Percentiles rank a stretch among this genome's conserved stretches.
Evolutionary conservation across 305 asterid species (phyloP).

Genomic region (Solanum chacoense): DNA sequence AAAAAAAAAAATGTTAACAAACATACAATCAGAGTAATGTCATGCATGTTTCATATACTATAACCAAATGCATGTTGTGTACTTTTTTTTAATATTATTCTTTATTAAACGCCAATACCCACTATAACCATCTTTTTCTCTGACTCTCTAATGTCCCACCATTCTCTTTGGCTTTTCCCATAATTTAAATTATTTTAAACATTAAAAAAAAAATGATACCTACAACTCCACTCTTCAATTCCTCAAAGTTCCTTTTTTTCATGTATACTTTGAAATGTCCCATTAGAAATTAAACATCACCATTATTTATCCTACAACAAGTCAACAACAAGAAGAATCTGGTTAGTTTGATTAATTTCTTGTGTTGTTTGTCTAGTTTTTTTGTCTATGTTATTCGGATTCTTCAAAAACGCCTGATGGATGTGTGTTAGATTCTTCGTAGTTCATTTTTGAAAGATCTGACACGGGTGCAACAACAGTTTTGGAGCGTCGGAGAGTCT

Average conservation of each 20-base stretch:
- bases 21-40: background rate
- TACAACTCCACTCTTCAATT: background rate
- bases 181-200: conserved; percentile 18
- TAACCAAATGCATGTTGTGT: background rate
- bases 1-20: background rate
- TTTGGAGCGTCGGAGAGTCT: background rate
- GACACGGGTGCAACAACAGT: background rate
- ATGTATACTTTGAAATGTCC: background rate
- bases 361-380: background rate
- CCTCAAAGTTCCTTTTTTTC: background rate
- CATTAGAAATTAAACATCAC: background rate
- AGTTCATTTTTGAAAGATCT: background rate
- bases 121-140: conserved; percentile 7
- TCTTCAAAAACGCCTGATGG: background rate
- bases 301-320: background rate
- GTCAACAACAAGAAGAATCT: background rate
- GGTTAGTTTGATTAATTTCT: background rate
- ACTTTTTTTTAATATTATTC: background rate
- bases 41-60: background rate
- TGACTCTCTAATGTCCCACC: conserved; percentile 28
- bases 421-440: background rate
- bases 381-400: background rate
- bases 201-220: background rate
- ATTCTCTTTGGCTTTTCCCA: conserved; percentile 27
- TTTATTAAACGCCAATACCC: background rate